Percentiles rank a stretch among this genome's conserved stretches.
phyloP scores from a whole-genome alignment of 2,329 filamentous ascomycete species.

The Sporothrix variecibatus region DNA sequence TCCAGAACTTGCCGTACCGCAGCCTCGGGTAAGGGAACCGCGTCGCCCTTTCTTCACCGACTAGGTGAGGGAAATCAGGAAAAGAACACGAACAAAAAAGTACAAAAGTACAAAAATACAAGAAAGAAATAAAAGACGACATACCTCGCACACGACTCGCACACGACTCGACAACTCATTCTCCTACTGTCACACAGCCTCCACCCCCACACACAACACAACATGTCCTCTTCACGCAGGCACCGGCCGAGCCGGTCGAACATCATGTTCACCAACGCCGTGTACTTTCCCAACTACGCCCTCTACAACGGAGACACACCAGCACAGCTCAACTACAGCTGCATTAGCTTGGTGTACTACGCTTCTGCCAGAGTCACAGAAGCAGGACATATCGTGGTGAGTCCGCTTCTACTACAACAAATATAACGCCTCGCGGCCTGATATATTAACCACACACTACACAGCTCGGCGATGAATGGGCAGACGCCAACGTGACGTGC shows the following conservation, averaged over 20 bases:
- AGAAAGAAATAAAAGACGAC: background rate
- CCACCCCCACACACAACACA: background rate
- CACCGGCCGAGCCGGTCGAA: constrained; percentile 49
- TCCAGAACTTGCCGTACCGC: constrained; percentile 9
- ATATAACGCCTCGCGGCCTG: too few relatives aligned
- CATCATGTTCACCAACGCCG: constrained; percentile 69
- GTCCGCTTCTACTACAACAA: constrained; percentile 36
- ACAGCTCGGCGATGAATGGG: constrained; percentile 78
- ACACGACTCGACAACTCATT: background rate
- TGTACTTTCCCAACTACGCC: constrained; percentile 81
- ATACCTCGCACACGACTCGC: background rate
- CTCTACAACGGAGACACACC: constrained; percentile 74
- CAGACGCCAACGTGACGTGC: constrained; percentile 70
- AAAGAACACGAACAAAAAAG: background rate
- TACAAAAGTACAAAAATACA: background rate
- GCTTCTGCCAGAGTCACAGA: constrained; percentile 74
- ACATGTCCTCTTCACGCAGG: constrained; percentile 47
- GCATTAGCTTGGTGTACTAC: constrained; percentile 81
- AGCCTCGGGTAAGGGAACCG: constrained; percentile 20
- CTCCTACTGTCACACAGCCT: background rate
- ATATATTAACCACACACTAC: background rate
- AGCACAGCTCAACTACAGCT: constrained; percentile 71
- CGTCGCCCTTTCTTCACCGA: constrained; percentile 7
- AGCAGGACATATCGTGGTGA: constrained; percentile 75
- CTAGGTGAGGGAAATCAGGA: constrained; percentile 1